phyloP scores from a whole-genome alignment of 441 rosid genomes.

The Macaranga tanarius region DNA sequence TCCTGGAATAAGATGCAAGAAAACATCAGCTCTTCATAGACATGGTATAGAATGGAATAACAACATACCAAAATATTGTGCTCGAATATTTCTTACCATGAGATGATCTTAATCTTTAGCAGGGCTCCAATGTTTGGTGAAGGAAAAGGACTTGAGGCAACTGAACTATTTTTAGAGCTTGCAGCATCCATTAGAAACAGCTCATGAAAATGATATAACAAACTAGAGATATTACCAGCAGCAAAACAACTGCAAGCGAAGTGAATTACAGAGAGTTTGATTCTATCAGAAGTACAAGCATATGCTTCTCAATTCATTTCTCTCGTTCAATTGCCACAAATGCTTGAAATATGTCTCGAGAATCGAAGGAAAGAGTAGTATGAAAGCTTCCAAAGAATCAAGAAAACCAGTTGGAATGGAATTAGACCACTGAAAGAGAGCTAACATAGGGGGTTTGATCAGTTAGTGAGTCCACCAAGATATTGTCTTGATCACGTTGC shows the following conservation, averaged over 20 bases:
- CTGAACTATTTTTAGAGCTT: conserved; percentile 53
- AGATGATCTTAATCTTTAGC: conserved; percentile 65
- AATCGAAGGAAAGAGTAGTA: conserved; percentile 17
- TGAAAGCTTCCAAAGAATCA: conserved; percentile 30
- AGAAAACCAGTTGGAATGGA: conserved; percentile 30
- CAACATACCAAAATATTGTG: too few relatives aligned
- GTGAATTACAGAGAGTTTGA: conserved; percentile 2
- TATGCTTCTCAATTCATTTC: conserved; percentile 20
- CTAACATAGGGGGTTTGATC: conserved; percentile 13
- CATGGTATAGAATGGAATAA: too few relatives aligned
- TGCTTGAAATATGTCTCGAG: conserved; percentile 35
- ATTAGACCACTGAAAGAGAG: conserved; percentile 12
- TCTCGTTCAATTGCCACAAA: conserved; percentile 26
- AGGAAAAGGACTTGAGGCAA: conserved; percentile 59
- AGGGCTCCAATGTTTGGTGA: conserved; percentile 63
- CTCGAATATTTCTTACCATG: conserved; percentile 43
- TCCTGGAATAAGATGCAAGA: conserved; percentile 43
- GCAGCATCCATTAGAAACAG: conserved; percentile 42
- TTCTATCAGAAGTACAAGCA: conserved; percentile 24
- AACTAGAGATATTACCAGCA: background rate
- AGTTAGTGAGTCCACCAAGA: conserved; percentile 23
- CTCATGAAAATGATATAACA: conserved; percentile 11
- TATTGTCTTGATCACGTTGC: too few relatives aligned
- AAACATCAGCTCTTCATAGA: background rate
- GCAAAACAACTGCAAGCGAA: background rate